These are phyloP conservation scores for Paramecium sonneborni DNA, from an alignment of 73 alveolate genomes.

Conservation along the genomic window DNA sequence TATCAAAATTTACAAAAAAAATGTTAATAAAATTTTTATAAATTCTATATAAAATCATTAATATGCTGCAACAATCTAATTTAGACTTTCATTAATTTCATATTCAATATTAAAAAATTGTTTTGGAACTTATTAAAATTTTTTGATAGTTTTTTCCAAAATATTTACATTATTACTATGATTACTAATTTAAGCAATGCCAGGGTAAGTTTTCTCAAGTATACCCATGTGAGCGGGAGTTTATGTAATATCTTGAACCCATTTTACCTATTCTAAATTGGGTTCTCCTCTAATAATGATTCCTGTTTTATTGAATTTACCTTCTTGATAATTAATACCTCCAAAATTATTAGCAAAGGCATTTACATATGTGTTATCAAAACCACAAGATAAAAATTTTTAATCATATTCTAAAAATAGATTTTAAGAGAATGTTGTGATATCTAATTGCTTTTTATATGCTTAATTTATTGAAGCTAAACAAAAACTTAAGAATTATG, in stretches of 20 bases:
- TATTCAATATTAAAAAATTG: background rate
- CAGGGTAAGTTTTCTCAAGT: background rate
- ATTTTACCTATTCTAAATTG: background rate
- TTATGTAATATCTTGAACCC: background rate
- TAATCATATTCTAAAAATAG: background rate
- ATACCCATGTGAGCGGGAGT: background rate
- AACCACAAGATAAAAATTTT: constrained; percentile 7
- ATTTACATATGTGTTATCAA: background rate
- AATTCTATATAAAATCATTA: background rate
- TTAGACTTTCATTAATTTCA: background rate
- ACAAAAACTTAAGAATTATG: constrained; percentile 1
- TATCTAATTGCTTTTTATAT: background rate
- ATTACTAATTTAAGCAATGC: background rate
- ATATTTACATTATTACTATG: background rate
- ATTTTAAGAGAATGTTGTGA: background rate
- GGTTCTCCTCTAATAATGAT: background rate
- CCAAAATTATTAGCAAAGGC: background rate
- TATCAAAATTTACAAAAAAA: background rate
- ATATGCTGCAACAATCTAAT: background rate
- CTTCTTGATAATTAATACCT: background rate
- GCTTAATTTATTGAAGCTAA: background rate
- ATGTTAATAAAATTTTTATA: background rate
- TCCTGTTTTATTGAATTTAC: background rate
- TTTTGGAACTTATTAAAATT: background rate
- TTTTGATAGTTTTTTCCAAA: background rate